Evolutionary conservation across 164 flowering plant genomes (phyloP), one percentile per base, ranked within the genome.

Genomic region (Chloranthus sessilifolius): DNA sequence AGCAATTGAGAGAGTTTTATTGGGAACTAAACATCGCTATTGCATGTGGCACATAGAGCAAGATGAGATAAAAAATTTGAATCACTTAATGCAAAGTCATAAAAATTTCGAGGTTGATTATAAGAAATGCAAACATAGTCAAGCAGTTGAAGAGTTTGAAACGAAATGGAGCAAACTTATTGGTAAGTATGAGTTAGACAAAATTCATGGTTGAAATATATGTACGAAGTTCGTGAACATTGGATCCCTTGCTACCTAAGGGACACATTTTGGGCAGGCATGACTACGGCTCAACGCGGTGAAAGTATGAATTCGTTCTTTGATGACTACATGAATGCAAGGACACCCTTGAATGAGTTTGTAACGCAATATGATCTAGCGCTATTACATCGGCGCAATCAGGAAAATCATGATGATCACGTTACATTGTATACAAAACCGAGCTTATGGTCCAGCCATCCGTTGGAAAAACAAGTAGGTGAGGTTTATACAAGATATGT

Each of bases 241-340:
- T 85, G 95, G 95, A 85, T 78, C 47, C 95, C 85, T 0, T 79
- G 66, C 31, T 80, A 71, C 53, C 38, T 80, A 34, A 80, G 80
- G 41, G 81, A 82, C 35, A 70, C 66, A 1, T 67, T 66, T 49
- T 85, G 76, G 64, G 84, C 84, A n/a, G 89, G 89, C 33, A 62
- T 82, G 68, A 64, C 78, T 21, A 47, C 70, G 36, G 54, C 69
- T 1, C 65, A 67, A 9, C 73, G 52, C 4, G 69, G 65, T 15
- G 94, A 80, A 57, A 50, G 41, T 17, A 23, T 74, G 33, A 56
- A 33, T 49, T 50, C 79, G 7, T 77, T 79, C 59, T 84, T 81
- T 51, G 83, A 78, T 34, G 76, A 61, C 17, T 74, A 73, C 33
- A 54, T 81, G 37, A 76, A 81, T 58, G 71, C 65, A 52, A 78